Evolutionary conservation across 495 filamentous ascomycete genomes (phyloP).

Genomic region (Durotheca rogersii): DNA sequence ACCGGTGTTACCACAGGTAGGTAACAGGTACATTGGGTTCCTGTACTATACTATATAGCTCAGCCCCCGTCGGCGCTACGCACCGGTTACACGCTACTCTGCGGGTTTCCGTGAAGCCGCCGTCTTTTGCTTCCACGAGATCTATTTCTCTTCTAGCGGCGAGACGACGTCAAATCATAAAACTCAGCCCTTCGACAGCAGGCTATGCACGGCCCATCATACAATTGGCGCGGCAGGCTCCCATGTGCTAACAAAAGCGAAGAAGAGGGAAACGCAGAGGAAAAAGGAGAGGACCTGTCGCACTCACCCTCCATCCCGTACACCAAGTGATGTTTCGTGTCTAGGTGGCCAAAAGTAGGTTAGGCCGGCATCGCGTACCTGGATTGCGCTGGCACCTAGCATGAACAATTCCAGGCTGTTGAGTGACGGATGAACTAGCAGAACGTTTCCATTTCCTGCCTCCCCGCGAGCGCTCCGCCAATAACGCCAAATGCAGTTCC

Average conservation of each 20-base stretch:
- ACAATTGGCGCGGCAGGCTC: too few species aligned
- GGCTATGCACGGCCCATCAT: slow-evolving; percentile 8
- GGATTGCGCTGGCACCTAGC: too few species aligned
- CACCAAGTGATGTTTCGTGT: slow-evolving; percentile 10
- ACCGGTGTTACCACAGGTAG: too few species aligned
- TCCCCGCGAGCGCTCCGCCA: slow-evolving; percentile 7
- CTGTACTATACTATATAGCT: too few species aligned
- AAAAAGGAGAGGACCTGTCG: slow-evolving; percentile 7
- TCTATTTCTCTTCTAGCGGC: slow-evolving; percentile 3
- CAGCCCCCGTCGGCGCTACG: too few species aligned
- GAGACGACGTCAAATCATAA: slow-evolving; percentile 15
- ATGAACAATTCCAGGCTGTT: slow-evolving; percentile 4
- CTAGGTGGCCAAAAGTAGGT: slow-evolving; percentile 5
- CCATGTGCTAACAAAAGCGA: too few species aligned
- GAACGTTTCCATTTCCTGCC: neutral
- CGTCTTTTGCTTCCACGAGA: neutral
- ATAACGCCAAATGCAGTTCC: too few species aligned
- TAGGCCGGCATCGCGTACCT: too few species aligned
- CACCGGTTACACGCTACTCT: slow-evolving; percentile 1
- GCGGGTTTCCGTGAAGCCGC: slow-evolving; percentile 4
- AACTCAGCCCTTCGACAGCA: slow-evolving; percentile 12
- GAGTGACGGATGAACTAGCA: neutral
- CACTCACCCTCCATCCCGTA: slow-evolving; percentile 1
- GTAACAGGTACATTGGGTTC: too few species aligned
- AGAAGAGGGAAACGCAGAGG: too few species aligned